Percentiles rank a stretch among this genome's conserved stretches.
Conservation (phyloP, 2,329 filamentous ascomycete species). For the Fusarium concolor region DNA sequence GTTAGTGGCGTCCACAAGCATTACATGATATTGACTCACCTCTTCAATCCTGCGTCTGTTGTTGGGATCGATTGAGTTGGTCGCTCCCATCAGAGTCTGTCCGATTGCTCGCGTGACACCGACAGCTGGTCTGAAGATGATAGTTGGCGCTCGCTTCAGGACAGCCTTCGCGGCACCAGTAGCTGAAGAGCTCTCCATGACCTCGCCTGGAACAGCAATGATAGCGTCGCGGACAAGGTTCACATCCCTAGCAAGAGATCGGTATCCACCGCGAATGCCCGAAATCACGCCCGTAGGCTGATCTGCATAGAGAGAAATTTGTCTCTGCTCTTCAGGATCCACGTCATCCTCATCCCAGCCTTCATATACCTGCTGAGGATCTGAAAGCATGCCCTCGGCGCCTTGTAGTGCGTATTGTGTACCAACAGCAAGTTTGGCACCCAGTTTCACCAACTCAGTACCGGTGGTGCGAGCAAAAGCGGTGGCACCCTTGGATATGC, state of each 20-base stretch:
- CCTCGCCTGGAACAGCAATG: conserved; percentile 91
- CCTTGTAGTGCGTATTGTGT: conserved; percentile 93
- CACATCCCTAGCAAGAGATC: conserved; percentile 87
- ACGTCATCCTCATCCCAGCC: conserved; percentile 70
- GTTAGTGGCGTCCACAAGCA: conserved; percentile 18
- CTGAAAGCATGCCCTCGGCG: conserved; percentile 81
- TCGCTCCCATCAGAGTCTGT: conserved; percentile 90
- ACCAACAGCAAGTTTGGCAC: conserved; percentile 93
- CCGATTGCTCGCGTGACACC: conserved; percentile 90
- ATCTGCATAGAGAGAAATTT: conserved; percentile 91
- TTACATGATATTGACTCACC: conserved; percentile 68
- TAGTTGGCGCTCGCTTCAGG: conserved; percentile 85
- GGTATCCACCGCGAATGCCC: conserved; percentile 84
- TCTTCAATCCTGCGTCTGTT: conserved; percentile 87
- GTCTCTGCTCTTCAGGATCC: conserved; percentile 77
- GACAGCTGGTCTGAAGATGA: conserved; percentile 90
- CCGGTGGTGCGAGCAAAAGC: conserved; percentile 95
- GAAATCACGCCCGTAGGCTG: conserved; percentile 91
- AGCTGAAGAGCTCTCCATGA: conserved; percentile 87
- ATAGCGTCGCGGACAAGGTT: conserved; percentile 88
- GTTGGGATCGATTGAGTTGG: conserved; percentile 87
- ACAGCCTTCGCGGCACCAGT: conserved; percentile 84
- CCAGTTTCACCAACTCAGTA: conserved; percentile 91
- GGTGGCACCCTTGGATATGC: conserved; percentile 88
- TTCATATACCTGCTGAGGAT: conserved; percentile 52